Base-by-base conservation (phyloP, 768 basidiomycete species). In the Hypsizygus marmoreus region DNA sequence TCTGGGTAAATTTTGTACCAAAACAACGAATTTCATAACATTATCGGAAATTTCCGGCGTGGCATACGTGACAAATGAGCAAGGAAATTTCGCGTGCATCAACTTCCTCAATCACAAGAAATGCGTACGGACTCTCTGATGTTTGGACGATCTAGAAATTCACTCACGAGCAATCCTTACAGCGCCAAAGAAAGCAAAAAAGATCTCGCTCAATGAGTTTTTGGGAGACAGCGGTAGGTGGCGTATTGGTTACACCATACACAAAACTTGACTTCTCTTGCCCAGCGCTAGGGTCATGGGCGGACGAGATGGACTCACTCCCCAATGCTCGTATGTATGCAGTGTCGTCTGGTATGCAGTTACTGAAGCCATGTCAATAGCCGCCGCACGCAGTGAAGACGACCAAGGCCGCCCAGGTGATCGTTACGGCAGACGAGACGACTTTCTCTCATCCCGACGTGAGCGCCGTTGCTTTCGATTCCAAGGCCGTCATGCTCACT, bases 231-330 rank as follows among this genome's bases (percentile, higher is more conserved):
- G 65, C 57, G 64, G 95, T 95, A 57, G 64, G 91, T 72, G 41
- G 49, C 53, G 47, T 30, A 57, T 58, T 59, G 43, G 43, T 49
- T 43, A 23, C 40, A 23, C 23, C 36, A 35, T 50, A 49, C 53
- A 32, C 39, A 31, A 40, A 45, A 39, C 44, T 40, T 53, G 36
- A 50, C 42, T 59, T 38, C 54, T 51, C 39, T 45, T 41, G 40
- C 39, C 12, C 14, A 93, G 91, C 84, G 42, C 71, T 90, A 41
- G 95, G 93, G 60, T 95, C 91, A 62, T 99, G 97, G 97, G 97
- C 97, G 6, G 97, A 98, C 65, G 97, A 98, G 69, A 94, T 97
- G 91, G 95, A 97, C 55, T 58, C 78, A 23, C 79, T 98, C 51
- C 95, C 95, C 20, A 88, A 82, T 57, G 95, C 92, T 61, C 95